Percentiles rank a stretch among this genome's conserved stretches.
Evolutionary conservation across 2,329 filamentous ascomycete species (phyloP).

Genomic region (Paecilomyces niveus): DNA sequence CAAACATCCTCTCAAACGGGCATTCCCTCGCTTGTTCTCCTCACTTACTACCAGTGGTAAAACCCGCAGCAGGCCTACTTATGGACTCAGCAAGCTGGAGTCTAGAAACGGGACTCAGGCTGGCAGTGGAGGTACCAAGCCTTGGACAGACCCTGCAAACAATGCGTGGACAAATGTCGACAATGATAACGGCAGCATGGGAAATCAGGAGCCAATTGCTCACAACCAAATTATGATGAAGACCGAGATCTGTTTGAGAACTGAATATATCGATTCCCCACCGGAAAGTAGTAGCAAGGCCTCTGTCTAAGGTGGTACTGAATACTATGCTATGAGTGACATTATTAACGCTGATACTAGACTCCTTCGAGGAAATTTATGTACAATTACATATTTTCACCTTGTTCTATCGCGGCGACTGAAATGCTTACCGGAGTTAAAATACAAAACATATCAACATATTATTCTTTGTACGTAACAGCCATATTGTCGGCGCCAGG

Average conservation of each 20-base stretch:
- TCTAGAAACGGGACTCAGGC: slow-evolving; percentile 1
- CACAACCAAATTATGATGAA: slow-evolving; percentile 10
- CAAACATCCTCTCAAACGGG: slow-evolving; percentile 12
- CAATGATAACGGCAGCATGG: slow-evolving; percentile 1
- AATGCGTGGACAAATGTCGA: slow-evolving; percentile 1
- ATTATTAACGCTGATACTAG: too few species aligned
- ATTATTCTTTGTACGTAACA: not conserved
- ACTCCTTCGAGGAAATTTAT: too few species aligned
- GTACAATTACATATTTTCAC: too few species aligned
- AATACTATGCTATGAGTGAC: not conserved
- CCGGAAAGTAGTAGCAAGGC: not conserved
- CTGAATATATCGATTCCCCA: slow-evolving; percentile 1
- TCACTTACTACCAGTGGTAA: slow-evolving; percentile 6
- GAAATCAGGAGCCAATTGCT: slow-evolving; percentile 6
- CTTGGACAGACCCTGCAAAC: not conserved
- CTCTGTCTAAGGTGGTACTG: not conserved
- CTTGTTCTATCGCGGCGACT: not conserved
- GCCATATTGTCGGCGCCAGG: too few species aligned
- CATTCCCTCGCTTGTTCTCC: slow-evolving; percentile 13
- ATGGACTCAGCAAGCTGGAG: slow-evolving; percentile 6
- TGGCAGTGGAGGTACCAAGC: not conserved
- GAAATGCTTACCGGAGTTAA: not conserved
- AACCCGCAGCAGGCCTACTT: slow-evolving; percentile 5
- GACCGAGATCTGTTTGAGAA: slow-evolving; percentile 7
- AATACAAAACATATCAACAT: not conserved